phyloP scores from a whole-genome alignment of 2,329 filamentous ascomycete genomes.

The Aspergillus japonicus region DNA sequence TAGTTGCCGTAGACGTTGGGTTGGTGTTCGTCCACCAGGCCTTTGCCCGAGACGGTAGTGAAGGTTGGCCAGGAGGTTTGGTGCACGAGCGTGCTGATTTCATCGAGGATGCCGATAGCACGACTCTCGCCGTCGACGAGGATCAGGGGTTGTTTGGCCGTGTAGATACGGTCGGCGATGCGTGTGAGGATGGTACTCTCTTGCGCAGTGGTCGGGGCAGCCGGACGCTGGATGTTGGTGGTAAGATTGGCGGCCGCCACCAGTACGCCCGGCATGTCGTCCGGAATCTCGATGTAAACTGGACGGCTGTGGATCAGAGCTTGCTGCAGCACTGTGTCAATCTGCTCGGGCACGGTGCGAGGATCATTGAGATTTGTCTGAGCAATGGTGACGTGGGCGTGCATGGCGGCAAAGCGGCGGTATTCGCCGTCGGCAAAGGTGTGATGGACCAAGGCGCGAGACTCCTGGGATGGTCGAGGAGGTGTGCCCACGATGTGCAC shows the following conservation, averaged over 20 bases:
- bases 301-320: slow-evolving; percentile 56
- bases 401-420: slow-evolving; percentile 15
- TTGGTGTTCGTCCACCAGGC: slow-evolving; percentile 50
- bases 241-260: slow-evolving; percentile 23
- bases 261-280: slow-evolving; percentile 49
- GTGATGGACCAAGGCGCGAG: slow-evolving; percentile 58
- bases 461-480: slow-evolving; percentile 44
- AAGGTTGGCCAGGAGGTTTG: slow-evolving; percentile 50
- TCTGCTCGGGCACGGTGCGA: slow-evolving; percentile 47
- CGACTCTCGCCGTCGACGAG: slow-evolving; percentile 54
- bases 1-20: slow-evolving; percentile 54
- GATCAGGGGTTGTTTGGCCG: slow-evolving; percentile 50
- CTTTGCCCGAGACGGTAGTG: slow-evolving; percentile 51
- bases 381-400: slow-evolving; percentile 15
- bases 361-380: slow-evolving; percentile 46
- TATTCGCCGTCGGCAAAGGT: slow-evolving; percentile 50
- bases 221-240: slow-evolving; percentile 14
- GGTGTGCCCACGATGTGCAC: slow-evolving; percentile 61
- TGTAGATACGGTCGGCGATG: slow-evolving; percentile 46
- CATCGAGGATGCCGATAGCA: slow-evolving; percentile 41
- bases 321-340: slow-evolving; percentile 52
- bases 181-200: slow-evolving; percentile 26
- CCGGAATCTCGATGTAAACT: slow-evolving; percentile 56
- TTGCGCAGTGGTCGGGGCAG: slow-evolving; percentile 7
- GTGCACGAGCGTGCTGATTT: slow-evolving; percentile 46